Percentiles rank a stretch among this genome's conserved stretches.
phyloP scores from a whole-genome alignment of 1,284 basidiomycete genomes.

The Fomitopsis schrenkii region DNA sequence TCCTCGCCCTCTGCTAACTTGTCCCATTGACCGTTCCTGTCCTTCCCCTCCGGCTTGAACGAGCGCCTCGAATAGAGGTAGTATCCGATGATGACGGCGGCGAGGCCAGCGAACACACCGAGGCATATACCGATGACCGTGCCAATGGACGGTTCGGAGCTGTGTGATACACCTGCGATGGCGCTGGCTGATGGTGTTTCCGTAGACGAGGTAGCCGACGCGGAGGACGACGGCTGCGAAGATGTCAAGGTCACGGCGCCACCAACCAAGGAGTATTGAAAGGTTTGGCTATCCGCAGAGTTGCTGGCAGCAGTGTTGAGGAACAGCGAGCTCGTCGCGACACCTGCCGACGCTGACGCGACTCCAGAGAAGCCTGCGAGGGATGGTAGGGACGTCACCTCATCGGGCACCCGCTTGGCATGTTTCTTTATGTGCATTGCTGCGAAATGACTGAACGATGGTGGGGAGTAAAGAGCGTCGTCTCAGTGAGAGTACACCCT shows the following conservation, averaged over 20 bases:
- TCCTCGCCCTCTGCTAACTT: slow-evolving; percentile 16
- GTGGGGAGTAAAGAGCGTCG: slow-evolving; percentile 26
- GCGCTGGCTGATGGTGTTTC: slow-evolving; percentile 7
- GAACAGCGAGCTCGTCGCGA: slow-evolving; percentile 1
- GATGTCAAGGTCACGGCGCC: slow-evolving; percentile 11
- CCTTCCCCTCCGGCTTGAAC: slow-evolving; percentile 9
- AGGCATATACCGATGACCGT: slow-evolving; percentile 30
- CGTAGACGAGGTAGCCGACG: slow-evolving; percentile 9
- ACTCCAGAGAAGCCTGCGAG: slow-evolving; percentile 8
- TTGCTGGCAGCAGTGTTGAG: slow-evolving; percentile 16
- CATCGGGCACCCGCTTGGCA: slow-evolving; percentile 10
- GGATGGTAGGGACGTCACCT: not conserved
- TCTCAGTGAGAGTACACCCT: slow-evolving; percentile 23
- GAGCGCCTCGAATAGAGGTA: slow-evolving; percentile 25
- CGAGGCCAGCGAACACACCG: slow-evolving; percentile 27
- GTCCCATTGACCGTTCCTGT: slow-evolving; percentile 18
- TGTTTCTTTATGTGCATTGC: slow-evolving; percentile 21
- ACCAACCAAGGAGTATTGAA: not conserved
- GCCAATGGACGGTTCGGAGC: slow-evolving; percentile 24
- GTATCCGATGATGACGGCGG: slow-evolving; percentile 23
- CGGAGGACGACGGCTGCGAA: slow-evolving; percentile 7
- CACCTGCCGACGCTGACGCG: not conserved
- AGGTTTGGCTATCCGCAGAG: not conserved
- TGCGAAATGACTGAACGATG: slow-evolving; percentile 8
- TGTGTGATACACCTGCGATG: slow-evolving; percentile 9